Conservation (phyloP, 2,329 filamentous ascomycete species). For the Fusarium aywerte region DNA sequence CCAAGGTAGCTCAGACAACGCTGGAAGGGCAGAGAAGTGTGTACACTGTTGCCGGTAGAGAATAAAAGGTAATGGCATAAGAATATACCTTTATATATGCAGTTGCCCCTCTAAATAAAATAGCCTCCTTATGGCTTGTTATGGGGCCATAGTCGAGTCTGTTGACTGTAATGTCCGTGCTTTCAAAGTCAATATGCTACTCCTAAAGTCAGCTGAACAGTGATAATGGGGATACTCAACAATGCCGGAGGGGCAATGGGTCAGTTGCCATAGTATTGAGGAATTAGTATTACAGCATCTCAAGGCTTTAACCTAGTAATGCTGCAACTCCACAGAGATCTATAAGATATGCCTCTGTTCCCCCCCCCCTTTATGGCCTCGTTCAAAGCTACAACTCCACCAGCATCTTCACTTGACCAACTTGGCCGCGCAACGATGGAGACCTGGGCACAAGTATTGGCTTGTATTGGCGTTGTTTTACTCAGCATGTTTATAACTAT, state of each 20-base stretch:
- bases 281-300: neutral
- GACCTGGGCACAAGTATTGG: no score
- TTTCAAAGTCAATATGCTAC: neutral
- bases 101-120: neutral
- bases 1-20: neutral
- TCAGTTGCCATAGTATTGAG: neutral
- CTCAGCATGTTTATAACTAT: no score
- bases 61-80: neutral
- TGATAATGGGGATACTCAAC: neutral
- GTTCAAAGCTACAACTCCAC: no score
- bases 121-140: no score
- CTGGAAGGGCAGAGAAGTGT: neutral
- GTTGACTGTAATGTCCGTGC: neutral
- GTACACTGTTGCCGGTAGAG: neutral
- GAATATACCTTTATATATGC: neutral
- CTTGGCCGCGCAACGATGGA: no score
- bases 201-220: neutral
- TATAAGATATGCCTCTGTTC: no score
- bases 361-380: no score
- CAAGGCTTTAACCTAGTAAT: neutral
- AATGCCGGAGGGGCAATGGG: neutral
- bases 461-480: no score
- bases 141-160: no score
- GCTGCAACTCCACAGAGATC: neutral
- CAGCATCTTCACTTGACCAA: no score